Conservation (phyloP, 768 basidiomycete species). For the Podaxis pistillaris region DNA sequence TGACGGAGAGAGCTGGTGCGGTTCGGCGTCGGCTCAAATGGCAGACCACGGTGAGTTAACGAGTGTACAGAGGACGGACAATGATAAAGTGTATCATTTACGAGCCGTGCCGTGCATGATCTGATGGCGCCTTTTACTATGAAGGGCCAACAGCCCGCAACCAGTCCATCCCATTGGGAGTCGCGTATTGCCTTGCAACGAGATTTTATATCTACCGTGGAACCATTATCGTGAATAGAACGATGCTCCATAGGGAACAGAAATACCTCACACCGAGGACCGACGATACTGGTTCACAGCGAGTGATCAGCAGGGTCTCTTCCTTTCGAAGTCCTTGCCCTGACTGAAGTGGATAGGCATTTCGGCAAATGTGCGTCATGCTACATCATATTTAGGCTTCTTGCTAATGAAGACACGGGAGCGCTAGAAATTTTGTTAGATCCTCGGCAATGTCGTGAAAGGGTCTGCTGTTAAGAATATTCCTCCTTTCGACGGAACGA, state of each 20-base stretch:
- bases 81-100: background rate
- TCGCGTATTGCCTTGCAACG: background rate
- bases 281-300: background rate
- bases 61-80: background rate
- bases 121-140: background rate
- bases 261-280: background rate
- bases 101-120: background rate
- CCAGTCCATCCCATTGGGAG: background rate
- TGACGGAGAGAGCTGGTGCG: constrained; percentile 4
- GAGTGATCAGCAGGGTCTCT: background rate
- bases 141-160: background rate
- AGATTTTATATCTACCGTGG: background rate
- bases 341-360: background rate
- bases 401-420: background rate
- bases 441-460: constrained; percentile 8
- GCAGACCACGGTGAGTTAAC: constrained; percentile 2
- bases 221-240: background rate
- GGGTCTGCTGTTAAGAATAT: background rate
- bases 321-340: background rate
- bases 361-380: constrained; percentile 3
- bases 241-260: background rate
- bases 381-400: background rate
- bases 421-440: background rate
- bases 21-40: constrained; percentile 11
- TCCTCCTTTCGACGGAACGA: background rate